These are phyloP conservation scores for Salix exigua DNA, from an alignment of 345 rosid genomes.

Conservation along the genomic window DNA sequence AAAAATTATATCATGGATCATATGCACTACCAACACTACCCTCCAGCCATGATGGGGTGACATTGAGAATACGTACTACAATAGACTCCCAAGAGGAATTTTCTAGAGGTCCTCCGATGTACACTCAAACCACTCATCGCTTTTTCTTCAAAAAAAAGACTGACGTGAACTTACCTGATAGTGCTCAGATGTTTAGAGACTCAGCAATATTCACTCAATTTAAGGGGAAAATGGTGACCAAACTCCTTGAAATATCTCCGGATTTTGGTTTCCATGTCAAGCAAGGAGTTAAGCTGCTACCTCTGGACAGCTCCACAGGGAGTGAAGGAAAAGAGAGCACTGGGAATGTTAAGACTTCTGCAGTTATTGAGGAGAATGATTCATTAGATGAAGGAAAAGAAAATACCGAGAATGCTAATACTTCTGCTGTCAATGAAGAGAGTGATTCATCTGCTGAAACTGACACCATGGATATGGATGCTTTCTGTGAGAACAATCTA, in stretches of 20 bases:
- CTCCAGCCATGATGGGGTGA: constrained; percentile 32
- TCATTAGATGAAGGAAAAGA: constrained; percentile 39
- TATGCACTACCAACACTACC: constrained; percentile 27
- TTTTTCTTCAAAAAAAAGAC: constrained; percentile 37
- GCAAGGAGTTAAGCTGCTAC: constrained; percentile 51
- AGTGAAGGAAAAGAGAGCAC: constrained; percentile 35
- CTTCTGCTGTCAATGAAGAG: constrained; percentile 26
- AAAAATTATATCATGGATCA: constrained; percentile 16
- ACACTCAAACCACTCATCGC: constrained; percentile 36
- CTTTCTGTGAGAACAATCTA: constrained; percentile 28
- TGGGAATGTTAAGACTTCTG: constrained; percentile 22
- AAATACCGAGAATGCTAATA: constrained; percentile 22
- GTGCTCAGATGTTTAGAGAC: constrained; percentile 37
- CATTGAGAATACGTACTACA: constrained; percentile 46
- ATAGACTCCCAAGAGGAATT: constrained; percentile 40
- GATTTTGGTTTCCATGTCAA: constrained; percentile 29
- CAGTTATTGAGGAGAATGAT: constrained; percentile 36
- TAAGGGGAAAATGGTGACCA: constrained; percentile 42
- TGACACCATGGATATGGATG: constrained; percentile 66
- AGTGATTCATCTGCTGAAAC: constrained; percentile 73
- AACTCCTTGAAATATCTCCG: constrained; percentile 45
- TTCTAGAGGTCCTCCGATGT: constrained; percentile 25
- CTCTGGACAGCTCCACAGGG: constrained; percentile 55
- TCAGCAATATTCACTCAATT: constrained; percentile 37
- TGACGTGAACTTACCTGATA: constrained; percentile 35